These are phyloP conservation scores for Verticillium isaacii DNA, from an alignment of 2,329 filamentous ascomycete genomes.

Conservation along the genomic window DNA sequence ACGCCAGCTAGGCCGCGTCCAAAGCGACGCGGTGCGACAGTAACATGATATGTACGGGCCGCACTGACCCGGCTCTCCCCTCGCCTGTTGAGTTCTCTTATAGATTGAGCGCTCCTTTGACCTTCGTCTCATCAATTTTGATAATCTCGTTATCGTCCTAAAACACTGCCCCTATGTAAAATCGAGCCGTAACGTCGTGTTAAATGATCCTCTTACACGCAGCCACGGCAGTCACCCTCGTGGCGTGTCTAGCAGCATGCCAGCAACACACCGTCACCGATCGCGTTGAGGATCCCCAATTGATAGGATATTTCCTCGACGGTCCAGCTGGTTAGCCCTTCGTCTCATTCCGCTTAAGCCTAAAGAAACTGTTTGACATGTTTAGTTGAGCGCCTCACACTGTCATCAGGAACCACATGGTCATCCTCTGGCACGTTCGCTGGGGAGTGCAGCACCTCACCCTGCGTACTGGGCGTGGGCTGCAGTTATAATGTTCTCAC, in stretches of 20 bases:
- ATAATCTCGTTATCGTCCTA: too few species aligned
- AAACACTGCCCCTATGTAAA: not conserved
- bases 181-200: not conserved
- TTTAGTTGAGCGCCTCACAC: not conserved
- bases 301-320: not conserved
- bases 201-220: not conserved
- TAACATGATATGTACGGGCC: too few species aligned
- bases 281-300: not conserved
- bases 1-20: too few species aligned
- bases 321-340: not conserved
- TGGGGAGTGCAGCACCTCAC: not conserved
- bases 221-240: not conserved
- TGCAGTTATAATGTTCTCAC: not conserved
- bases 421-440: not conserved
- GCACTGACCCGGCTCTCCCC: too few species aligned
- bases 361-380: not conserved
- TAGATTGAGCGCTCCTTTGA: too few species aligned
- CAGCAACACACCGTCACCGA: not conserved
- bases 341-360: not conserved
- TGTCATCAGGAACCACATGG: not conserved
- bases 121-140: too few species aligned
- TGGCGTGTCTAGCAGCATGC: not conserved
- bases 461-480: not conserved
- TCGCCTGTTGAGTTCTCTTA: too few species aligned
- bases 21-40: too few species aligned